Percentiles rank a stretch among this genome's conserved stretches.
phyloP scores from a whole-genome alignment of 352 stramenopile genomes.

The Thraustochytrium sp. region DNA sequence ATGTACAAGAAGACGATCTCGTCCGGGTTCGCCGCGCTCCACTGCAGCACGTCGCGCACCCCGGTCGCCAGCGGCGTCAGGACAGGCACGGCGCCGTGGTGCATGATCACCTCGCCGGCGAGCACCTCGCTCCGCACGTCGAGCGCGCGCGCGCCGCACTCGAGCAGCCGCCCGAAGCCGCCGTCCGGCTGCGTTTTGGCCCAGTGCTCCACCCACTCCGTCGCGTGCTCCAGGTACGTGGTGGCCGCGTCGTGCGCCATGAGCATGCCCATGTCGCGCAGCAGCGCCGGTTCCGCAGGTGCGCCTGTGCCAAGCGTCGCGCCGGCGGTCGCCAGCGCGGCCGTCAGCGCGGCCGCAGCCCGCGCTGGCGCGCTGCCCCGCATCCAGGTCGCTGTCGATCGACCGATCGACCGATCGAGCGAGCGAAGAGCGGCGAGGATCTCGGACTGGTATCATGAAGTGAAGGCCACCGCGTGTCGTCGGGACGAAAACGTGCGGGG shows the following conservation, averaged over 20 bases:
- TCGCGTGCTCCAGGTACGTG: background rate
- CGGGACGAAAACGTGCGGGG: too few relatives aligned
- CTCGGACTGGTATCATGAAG: too few relatives aligned
- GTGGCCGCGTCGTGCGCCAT: slow-evolving; percentile 26
- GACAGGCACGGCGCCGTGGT: background rate
- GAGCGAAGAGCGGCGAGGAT: too few relatives aligned
- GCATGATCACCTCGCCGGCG: background rate
- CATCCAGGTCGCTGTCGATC: too few relatives aligned
- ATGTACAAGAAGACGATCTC: slow-evolving; percentile 29
- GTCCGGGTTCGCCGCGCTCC: background rate
- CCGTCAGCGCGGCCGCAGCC: too few relatives aligned
- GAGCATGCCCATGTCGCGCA: background rate
- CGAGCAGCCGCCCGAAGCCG: background rate
- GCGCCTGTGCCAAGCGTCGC: too few relatives aligned
- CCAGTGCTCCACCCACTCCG: background rate
- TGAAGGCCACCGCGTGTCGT: too few relatives aligned
- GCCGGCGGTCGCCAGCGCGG: too few relatives aligned
- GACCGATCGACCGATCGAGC: too few relatives aligned
- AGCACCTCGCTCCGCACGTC: background rate
- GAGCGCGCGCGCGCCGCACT: slow-evolving; percentile 21
- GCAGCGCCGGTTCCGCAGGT: background rate
- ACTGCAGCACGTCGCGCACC: background rate
- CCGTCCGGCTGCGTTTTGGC: slow-evolving; percentile 30
- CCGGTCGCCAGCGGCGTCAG: background rate
- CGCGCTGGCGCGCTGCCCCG: too few relatives aligned